Percentiles rank a stretch among this genome's conserved stretches.
phyloP scores from a whole-genome alignment of 306 rosid species.

The Lagenaria siceraria region DNA sequence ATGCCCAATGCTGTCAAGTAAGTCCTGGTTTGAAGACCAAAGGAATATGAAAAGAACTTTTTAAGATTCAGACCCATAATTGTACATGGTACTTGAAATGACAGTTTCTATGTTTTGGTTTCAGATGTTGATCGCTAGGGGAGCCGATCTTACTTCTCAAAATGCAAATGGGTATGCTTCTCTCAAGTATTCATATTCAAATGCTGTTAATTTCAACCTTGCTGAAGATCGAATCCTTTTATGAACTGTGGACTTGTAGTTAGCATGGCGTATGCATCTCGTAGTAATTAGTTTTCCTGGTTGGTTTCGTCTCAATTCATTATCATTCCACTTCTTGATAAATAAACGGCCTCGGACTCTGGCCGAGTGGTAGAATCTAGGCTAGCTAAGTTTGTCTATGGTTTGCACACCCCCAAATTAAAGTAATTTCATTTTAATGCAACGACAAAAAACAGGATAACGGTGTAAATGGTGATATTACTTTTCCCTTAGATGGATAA shows the following conservation, averaged over 20 bases:
- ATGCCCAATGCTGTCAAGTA: conserved; percentile 90
- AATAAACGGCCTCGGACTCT: neutral
- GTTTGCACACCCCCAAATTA: too few relatives aligned
- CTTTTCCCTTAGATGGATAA: too few relatives aligned
- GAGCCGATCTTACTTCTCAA: conserved; percentile 64
- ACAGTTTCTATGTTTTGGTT: conserved; percentile 16
- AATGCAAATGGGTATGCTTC: conserved; percentile 73
- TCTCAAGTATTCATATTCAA: neutral
- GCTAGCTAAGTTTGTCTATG: neutral
- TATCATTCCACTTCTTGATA: neutral
- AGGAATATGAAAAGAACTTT: neutral
- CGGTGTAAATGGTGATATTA: too few relatives aligned
- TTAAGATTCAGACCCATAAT: conserved; percentile 2
- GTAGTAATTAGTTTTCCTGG: neutral
- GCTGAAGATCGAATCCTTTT: neutral
- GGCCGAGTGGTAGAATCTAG: neutral
- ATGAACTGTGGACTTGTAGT: neutral
- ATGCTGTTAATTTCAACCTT: neutral
- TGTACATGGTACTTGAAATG: neutral
- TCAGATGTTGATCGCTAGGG: conserved; percentile 79
- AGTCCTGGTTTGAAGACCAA: conserved; percentile 12
- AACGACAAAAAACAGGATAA: too few relatives aligned
- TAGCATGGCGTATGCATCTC: neutral
- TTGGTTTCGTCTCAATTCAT: neutral
- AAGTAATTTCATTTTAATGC: too few relatives aligned